These are phyloP conservation scores for Fusarium poae DNA, from an alignment of 2,329 filamentous ascomycete genomes.

Conservation along the genomic window DNA sequence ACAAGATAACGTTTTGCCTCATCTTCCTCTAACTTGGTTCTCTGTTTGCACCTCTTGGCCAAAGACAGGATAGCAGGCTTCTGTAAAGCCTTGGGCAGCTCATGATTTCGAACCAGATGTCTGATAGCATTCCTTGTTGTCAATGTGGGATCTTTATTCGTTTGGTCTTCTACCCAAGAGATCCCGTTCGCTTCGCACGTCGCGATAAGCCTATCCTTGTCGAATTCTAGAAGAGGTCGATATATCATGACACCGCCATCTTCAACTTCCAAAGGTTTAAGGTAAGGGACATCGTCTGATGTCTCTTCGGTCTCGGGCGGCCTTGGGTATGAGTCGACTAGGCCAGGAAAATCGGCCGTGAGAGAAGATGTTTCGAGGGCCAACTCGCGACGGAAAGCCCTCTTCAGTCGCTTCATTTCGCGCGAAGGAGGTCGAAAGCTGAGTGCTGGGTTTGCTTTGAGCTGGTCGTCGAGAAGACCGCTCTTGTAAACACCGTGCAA, in stretches of 20 bases:
- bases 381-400: slow-evolving; percentile 48
- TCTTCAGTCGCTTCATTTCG: slow-evolving; percentile 51
- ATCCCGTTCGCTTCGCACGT: slow-evolving; percentile 78
- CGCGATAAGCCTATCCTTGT: slow-evolving; percentile 78
- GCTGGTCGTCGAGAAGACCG: slow-evolving; percentile 66
- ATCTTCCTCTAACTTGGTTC: slow-evolving; percentile 60
- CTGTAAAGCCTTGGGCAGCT: slow-evolving; percentile 77
- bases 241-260: slow-evolving; percentile 75
- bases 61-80: slow-evolving; percentile 73
- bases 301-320: slow-evolving; percentile 35
- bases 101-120: slow-evolving; percentile 68
- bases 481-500: slow-evolving; percentile 79
- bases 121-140: slow-evolving; percentile 87
- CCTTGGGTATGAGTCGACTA: slow-evolving; percentile 49
- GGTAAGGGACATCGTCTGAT: slow-evolving; percentile 48
- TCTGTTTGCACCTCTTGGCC: slow-evolving; percentile 63
- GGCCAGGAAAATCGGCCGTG: slow-evolving; percentile 26
- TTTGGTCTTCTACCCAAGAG: slow-evolving; percentile 85
- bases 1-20: slow-evolving; percentile 69
- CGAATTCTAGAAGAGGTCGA: slow-evolving; percentile 77
- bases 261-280: slow-evolving; percentile 63
- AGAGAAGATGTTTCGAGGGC: slow-evolving; percentile 40
- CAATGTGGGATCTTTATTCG: slow-evolving; percentile 81
- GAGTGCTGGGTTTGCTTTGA: slow-evolving; percentile 53
- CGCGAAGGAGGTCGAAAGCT: slow-evolving; percentile 53